These are phyloP conservation scores for Smallanthus sonchifolius DNA, from an alignment of 129 eudicot species.

Conservation along the genomic window DNA sequence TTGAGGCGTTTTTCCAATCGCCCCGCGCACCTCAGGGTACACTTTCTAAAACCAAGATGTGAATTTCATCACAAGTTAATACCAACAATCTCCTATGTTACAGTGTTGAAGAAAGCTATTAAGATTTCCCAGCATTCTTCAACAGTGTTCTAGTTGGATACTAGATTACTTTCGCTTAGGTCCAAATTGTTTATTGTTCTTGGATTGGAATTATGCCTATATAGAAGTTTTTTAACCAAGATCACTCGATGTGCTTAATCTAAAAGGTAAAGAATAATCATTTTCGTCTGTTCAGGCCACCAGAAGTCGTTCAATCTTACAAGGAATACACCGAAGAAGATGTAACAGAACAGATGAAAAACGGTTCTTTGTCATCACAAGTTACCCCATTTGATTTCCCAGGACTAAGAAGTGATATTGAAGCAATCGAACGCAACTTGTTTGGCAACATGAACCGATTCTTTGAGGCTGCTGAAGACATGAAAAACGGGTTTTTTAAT, in stretches of 20 bases:
- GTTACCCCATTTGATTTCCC: constrained; percentile 48
- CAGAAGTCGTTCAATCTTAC: constrained; percentile 69
- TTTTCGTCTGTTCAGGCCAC: constrained; percentile 46
- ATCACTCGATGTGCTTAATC: not conserved
- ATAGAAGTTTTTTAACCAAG: not conserved
- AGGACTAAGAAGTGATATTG: constrained; percentile 78
- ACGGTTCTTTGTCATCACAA: constrained; percentile 45
- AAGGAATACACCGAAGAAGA: constrained; percentile 95
- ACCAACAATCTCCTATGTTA: not conserved
- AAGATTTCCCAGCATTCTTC: not conserved
- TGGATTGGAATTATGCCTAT: not conserved
- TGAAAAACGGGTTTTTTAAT: constrained; percentile 56
- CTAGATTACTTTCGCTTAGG: not conserved
- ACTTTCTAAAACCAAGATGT: not conserved
- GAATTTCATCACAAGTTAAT: not conserved
- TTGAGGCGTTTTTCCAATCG: not conserved
- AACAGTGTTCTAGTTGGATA: not conserved
- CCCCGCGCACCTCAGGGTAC: not conserved
- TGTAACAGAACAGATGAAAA: constrained; percentile 57
- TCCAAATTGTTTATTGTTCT: not conserved
- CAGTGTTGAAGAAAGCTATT: not conserved
- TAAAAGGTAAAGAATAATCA: not conserved
- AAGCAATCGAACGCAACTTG: constrained; percentile 67
- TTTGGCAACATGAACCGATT: constrained; percentile 56
- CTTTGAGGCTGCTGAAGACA: constrained; percentile 88